Evolutionary conservation across 495 filamentous ascomycete species (phyloP).

Genomic region (Penicillium mononematosum): DNA sequence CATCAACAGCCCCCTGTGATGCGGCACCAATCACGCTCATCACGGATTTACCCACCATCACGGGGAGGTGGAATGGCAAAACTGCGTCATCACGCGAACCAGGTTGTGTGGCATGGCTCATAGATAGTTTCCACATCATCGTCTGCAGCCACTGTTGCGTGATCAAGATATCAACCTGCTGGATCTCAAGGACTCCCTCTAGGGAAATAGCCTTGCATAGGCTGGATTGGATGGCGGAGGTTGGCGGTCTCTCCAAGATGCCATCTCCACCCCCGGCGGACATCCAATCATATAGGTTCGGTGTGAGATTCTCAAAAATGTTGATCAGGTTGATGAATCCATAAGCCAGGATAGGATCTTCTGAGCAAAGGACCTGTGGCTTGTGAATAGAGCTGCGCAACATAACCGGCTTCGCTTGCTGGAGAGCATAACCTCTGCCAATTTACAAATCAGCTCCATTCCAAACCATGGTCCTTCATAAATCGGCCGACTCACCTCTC

Average conservation of each 20-base stretch:
- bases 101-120: conserved; percentile 52
- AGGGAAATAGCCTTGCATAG: conserved; percentile 40
- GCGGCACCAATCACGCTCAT: conserved; percentile 53
- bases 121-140: conserved; percentile 61
- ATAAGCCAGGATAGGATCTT: conserved; percentile 47
- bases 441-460: neutral
- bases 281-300: conserved; percentile 45
- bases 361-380: conserved; percentile 46
- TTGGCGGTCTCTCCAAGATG: conserved; percentile 36
- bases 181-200: conserved; percentile 52
- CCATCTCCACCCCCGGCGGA: conserved; percentile 42
- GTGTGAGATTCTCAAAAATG: conserved; percentile 49
- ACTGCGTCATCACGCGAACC: conserved; percentile 43
- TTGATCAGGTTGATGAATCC: conserved; percentile 56
- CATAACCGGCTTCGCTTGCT: conserved; percentile 56
- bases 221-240: conserved; percentile 40
- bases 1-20: conserved; percentile 53
- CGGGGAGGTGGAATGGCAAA: conserved; percentile 58
- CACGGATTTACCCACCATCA: conserved; percentile 55
- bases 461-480: neutral
- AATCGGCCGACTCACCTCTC: conserved; percentile 45
- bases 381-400: conserved; percentile 50
- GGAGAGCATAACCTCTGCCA: conserved; percentile 46
- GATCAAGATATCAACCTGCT: conserved; percentile 60
- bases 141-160: conserved; percentile 63